These are phyloP conservation scores for Pythium chondricola DNA, from an alignment of 352 stramenopile genomes.

Conservation along the genomic window DNA sequence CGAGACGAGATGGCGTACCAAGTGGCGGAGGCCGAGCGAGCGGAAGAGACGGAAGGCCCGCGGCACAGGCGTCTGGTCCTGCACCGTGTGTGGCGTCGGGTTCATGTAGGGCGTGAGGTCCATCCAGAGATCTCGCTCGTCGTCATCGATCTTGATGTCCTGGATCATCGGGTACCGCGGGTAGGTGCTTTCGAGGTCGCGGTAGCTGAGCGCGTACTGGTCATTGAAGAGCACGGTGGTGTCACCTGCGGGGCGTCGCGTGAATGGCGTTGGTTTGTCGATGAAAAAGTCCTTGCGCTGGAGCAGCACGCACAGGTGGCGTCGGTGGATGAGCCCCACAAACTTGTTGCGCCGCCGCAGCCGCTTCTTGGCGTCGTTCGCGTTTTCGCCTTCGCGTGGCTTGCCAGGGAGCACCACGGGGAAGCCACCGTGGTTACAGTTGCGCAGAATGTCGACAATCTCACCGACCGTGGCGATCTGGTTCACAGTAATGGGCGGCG, in stretches of 20 bases:
- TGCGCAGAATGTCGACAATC: conserved; percentile 71
- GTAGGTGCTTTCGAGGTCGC: conserved; percentile 81
- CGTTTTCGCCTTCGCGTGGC: conserved; percentile 26
- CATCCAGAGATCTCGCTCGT: conserved; percentile 85
- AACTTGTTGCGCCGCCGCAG: conserved; percentile 38
- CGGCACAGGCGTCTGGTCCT: conserved; percentile 91
- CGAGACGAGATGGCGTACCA: conserved; percentile 34
- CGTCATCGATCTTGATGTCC: conserved; percentile 90
- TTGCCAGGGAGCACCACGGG: conserved; percentile 55
- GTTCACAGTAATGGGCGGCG: conserved; percentile 43
- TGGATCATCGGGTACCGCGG: conserved; percentile 75
- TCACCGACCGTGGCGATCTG: conserved; percentile 76
- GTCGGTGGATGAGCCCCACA: conserved; percentile 66
- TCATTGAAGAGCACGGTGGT: conserved; percentile 84
- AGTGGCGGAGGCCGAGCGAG: conserved; percentile 94
- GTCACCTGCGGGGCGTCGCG: conserved; percentile 61
- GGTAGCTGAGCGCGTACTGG: conserved; percentile 79
- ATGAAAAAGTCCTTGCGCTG: conserved; percentile 85
- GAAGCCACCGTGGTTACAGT: conserved; percentile 67
- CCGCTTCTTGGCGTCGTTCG: conserved; percentile 16
- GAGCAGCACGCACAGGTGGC: conserved; percentile 71
- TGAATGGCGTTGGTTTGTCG: conserved; percentile 73
- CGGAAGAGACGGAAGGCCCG: conserved; percentile 96
- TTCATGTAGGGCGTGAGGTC: conserved; percentile 98
- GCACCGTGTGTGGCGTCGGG: conserved; percentile 93